Base-by-base conservation (phyloP, 2,329 filamentous ascomycete genomes). In the Fusarium concolor region DNA sequence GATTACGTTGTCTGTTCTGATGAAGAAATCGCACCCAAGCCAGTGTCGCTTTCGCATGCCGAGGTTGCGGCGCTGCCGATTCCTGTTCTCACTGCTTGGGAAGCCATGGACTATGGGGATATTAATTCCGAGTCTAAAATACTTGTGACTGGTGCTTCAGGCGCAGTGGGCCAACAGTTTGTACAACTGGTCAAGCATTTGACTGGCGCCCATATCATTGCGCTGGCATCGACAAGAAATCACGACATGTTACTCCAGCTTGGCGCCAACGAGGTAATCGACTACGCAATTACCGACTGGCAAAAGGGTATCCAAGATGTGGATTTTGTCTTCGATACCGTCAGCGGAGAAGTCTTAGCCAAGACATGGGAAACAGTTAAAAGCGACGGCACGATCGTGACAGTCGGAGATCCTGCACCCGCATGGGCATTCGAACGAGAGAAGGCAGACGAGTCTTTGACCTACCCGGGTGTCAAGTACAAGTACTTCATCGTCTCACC, bases 391-490 rank as follows among this genome's bases (percentile, higher is more conserved):
- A 57, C 58, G 0, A 75, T 80, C 11, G 70, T 81, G 0, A 80
- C 79, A 0, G 73, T 81, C 0, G 77, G 69, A 4, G 79, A 79
- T 42, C 77, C 78, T 9, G 70, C 77, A 0, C 77, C 78, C 0
- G 17, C 57, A 0, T 80, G 78, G 78, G 77, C 77, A 0, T 77
- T 75, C n/a, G 69, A 63, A 0, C 38, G 50, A 4, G 67, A 42
- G 2, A 31, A 63, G 7, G 72, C 76, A 0, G 47, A 61, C 0
- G 74, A 79, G 54, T 18, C 69, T 1, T 37, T 33, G 2, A 31
- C 18, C 0, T 50, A 74, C 4, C 75, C 75, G 0, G 46, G 55
- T 0, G 74, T 78, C 3, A 71, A 44, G 15, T 74, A 72, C 39
- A 54, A 70, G 1, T 76, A 79, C 17, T 80, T 80, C 2, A 62